Evolutionary conservation across 1,284 basidiomycete species (phyloP), one percentile per base, ranked within the genome.

Genomic region (Agroathelia rolfsii): DNA sequence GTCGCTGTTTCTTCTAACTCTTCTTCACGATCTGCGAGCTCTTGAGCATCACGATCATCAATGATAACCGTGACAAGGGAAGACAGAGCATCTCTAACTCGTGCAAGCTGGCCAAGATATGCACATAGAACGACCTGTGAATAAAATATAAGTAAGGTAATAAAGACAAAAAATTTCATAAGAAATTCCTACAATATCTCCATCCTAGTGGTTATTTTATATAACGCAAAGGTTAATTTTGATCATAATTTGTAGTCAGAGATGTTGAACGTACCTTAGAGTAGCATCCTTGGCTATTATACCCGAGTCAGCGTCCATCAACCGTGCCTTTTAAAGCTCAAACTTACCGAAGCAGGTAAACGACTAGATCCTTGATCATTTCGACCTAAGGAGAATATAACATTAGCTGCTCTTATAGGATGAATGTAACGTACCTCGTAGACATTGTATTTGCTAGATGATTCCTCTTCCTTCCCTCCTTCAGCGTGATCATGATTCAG

Each of bases 111-210:
- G 0, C 82, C 79, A 3, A 83, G 66, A 46, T 85, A 85, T 0
- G 79, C 78, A 43, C 77, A 81, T 7, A 86, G 53, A 6, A 86
- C 74, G 6, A 76, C n/a, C n/a, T n/a, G n/a, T n/a, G n/a, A n/a
- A n/a, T n/a, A n/a, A n/a, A n/a, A n/a, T n/a, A n/a, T n/a, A n/a
- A n/a, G n/a, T n/a, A n/a, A n/a, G n/a, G n/a, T n/a, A n/a, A n/a
- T n/a, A n/a, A n/a, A n/a, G n/a, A n/a, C n/a, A n/a, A n/a, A n/a
- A n/a, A n/a, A n/a, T n/a, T n/a, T n/a, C n/a, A n/a, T n/a, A n/a
- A n/a, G n/a, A n/a, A n/a, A n/a, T n/a, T n/a, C n/a, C n/a, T n/a
- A n/a, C 79, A 22, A 86, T 81, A 40, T 82, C 76, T 2, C 79
- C 79, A 21, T 73, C 66, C 6, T n/a, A n/a, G n/a, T n/a, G n/a